A percentile compares a stretch with the other conserved stretches of the same genome.
phyloP scores from a whole-genome alignment of 441 rosid species.

The Croton laevigatus region DNA sequence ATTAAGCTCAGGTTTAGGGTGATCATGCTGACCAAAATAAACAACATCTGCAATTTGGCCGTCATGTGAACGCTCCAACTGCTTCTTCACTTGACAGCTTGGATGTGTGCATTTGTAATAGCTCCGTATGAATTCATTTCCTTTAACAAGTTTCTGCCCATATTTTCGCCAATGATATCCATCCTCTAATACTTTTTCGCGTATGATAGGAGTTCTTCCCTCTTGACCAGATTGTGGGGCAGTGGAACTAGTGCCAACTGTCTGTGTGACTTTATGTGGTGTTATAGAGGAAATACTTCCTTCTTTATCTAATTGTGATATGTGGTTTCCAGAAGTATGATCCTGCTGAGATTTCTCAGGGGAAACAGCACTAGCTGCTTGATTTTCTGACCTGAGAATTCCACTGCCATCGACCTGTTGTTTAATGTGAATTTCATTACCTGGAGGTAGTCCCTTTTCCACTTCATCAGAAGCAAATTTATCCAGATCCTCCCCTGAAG shows the following conservation, averaged over 20 bases:
- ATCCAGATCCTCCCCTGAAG: constrained; percentile 36
- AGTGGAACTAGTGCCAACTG: constrained; percentile 30
- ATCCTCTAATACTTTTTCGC: constrained; percentile 75
- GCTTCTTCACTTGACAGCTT: constrained; percentile 80
- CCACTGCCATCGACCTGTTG: constrained; percentile 25
- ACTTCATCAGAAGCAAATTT: constrained; percentile 33
- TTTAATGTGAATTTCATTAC: constrained; percentile 23
- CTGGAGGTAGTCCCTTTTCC: constrained; percentile 28
- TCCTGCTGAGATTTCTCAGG: constrained; percentile 32
- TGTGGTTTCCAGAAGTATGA: constrained; percentile 24
- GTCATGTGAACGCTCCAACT: constrained; percentile 62
- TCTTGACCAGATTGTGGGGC: constrained; percentile 46
- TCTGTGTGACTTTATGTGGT: constrained; percentile 30
- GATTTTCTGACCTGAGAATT: constrained; percentile 30
- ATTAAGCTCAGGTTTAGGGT: constrained; percentile 54
- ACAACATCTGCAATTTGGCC: constrained; percentile 61
- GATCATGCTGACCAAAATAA: constrained; percentile 74
- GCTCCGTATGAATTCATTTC: constrained; percentile 83
- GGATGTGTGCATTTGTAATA: constrained; percentile 86
- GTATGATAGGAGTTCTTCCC: constrained; percentile 49
- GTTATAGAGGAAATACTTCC: constrained; percentile 35
- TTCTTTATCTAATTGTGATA: constrained; percentile 33
- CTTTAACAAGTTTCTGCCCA: constrained; percentile 88
- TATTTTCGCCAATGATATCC: constrained; percentile 93
- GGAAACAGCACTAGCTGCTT: constrained; percentile 18